Evolutionary conservation across 805 yeast species (phyloP), one percentile per base, ranked within the genome.

Genomic region (Tetrapisispora taiwanensis): DNA sequence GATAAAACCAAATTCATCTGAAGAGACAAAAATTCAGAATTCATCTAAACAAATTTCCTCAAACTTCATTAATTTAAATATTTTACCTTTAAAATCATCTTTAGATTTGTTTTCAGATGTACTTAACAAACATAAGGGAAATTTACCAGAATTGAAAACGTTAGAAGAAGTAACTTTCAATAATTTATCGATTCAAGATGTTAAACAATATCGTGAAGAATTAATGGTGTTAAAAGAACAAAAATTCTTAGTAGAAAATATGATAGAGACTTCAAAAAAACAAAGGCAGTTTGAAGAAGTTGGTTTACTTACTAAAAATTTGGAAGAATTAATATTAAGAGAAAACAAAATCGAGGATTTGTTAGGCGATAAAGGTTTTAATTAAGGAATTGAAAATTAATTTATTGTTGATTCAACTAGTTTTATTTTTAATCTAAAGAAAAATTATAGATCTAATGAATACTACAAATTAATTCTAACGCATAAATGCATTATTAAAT

Each of bases 141-240:
- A 47, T 6, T 48, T 42, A 26, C 50, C 44, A 0, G 51, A 55
- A 15, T 38, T 49, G 6, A 42, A 52, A 42, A 45, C 39, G 14
- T 20, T 50, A 19, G 45, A 59, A 40, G 39, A 59, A 41, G 17
- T 56, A 30, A 26, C 48, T 22, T 47, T 53, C 22, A 59, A 57
- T 17, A 38, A 70, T 68, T 39, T 75, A 62, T 55, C 63, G 2
- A 71, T 79, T 4, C 71, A 74, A 41, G 74, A 79, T 49, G 73
- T 83, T 9, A 70, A 88, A 36, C 71, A 71, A 41, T 63, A 71
- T 24, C 65, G 92, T 38, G 90, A 87, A 51, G 81, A 82, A 50
- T 64, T 89, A 46, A 84, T 89, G 82, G 96, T 90, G 10, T 64
- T 87, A 56, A 81, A 81, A 48, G 97, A 89, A 58, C 97, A 89